A percentile compares a stretch with the other conserved stretches of the same genome.
These are phyloP conservation scores for Meripilus lineatus DNA, from an alignment of 1,284 basidiomycete species.

Conservation along the genomic window DNA sequence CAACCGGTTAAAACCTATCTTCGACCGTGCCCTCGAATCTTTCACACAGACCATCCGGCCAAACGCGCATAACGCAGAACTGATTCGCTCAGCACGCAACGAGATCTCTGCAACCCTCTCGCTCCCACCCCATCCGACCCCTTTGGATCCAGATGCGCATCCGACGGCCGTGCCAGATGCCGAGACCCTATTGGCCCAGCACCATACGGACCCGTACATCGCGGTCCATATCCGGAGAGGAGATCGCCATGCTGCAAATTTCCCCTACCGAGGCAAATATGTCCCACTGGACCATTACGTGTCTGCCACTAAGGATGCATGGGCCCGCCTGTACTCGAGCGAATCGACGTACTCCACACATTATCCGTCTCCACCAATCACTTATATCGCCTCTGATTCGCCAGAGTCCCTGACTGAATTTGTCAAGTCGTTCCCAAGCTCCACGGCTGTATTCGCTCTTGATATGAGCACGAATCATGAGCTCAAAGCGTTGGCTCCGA, in stretches of 20 bases:
- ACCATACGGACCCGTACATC: conserved; percentile 35
- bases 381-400: conserved; percentile 61
- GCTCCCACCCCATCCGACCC: conserved; percentile 11
- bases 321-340: conserved; percentile 35
- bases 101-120: conserved; percentile 38
- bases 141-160: conserved; percentile 2
- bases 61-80: conserved; percentile 36
- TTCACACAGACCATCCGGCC: conserved; percentile 50
- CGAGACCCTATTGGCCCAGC: conserved; percentile 15
- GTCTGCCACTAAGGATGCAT: conserved; percentile 36
- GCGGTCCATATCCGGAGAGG: conserved; percentile 58
- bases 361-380: conserved; percentile 27
- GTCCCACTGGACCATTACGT: conserved; percentile 48
- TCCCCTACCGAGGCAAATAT: conserved; percentile 38
- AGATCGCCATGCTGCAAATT: conserved; percentile 45
- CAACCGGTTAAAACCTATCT: conserved; percentile 53
- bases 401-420: conserved; percentile 41
- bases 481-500: conserved; percentile 47
- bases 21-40: conserved; percentile 39
- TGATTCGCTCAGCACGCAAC: conserved; percentile 46
- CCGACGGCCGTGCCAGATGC: conserved; percentile 1
- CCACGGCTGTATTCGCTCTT: conserved; percentile 41
- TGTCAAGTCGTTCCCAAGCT: conserved; percentile 30
- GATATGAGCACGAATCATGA: conserved; percentile 35
- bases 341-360: conserved; percentile 11